Percentiles rank a stretch among this genome's conserved stretches.
These are phyloP conservation scores for Tolypocladium paradoxum DNA, from an alignment of 2,329 filamentous ascomycete genomes.

Conservation along the genomic window DNA sequence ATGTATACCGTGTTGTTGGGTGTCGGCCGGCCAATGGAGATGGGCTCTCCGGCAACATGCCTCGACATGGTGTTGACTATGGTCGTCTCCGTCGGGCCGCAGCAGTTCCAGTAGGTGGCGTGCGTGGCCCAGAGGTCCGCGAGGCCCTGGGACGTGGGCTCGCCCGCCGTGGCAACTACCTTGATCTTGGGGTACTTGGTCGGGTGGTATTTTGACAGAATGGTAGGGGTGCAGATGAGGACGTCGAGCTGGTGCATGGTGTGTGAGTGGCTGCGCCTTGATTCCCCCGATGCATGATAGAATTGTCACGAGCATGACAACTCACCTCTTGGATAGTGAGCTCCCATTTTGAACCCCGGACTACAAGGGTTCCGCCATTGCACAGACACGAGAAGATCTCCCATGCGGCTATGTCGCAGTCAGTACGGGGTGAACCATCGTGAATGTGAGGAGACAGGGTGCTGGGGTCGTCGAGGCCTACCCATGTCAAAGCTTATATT, in stretches of 20 bases:
- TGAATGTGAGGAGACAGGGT: neutral
- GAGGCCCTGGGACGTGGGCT: slow-evolving; percentile 37
- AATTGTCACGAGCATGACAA: neutral
- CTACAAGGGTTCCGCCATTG: slow-evolving; percentile 45
- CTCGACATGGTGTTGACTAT: slow-evolving; percentile 47
- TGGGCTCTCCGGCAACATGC: slow-evolving; percentile 31
- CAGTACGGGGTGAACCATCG: slow-evolving; percentile 1
- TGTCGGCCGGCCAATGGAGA: slow-evolving; percentile 44
- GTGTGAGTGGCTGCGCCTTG: neutral
- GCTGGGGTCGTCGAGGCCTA: slow-evolving; percentile 19
- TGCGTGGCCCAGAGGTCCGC: slow-evolving; percentile 44
- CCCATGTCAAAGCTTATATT: slow-evolving; percentile 53
- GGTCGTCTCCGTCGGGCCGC: slow-evolving; percentile 49
- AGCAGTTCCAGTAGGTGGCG: slow-evolving; percentile 43
- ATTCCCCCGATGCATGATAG: neutral
- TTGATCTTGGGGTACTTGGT: slow-evolving; percentile 38
- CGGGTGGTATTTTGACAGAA: slow-evolving; percentile 38
- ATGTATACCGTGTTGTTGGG: slow-evolving; percentile 48
- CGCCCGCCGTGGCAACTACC: slow-evolving; percentile 43
- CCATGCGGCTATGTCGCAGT: slow-evolving; percentile 38
- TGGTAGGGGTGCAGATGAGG: slow-evolving; percentile 44
- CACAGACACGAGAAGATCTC: slow-evolving; percentile 46
- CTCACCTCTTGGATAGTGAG: slow-evolving; percentile 32
- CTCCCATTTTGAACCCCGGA: slow-evolving; percentile 39
- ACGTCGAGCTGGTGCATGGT: slow-evolving; percentile 32